phyloP scores from a whole-genome alignment of 176 grass and related monocot genomes.

The Cocos nucifera region DNA sequence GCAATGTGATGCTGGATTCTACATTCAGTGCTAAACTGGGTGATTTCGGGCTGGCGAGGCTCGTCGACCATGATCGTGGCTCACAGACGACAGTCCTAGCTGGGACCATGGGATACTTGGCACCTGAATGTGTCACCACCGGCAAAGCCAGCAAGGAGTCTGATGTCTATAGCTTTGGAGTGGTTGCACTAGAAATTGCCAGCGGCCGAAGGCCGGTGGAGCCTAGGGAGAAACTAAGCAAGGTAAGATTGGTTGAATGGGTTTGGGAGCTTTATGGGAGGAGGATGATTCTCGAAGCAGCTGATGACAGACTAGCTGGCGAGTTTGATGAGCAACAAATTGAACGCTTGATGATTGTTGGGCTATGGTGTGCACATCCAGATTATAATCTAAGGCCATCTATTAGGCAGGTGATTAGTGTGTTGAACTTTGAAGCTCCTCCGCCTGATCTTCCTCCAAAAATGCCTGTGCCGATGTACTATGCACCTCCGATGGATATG shows the following conservation, averaged over 20 bases:
- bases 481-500: slow-evolving; percentile 14
- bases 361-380: slow-evolving; percentile 58
- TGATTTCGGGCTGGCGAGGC: slow-evolving; percentile 58
- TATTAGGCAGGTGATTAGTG: slow-evolving; percentile 27
- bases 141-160: slow-evolving; percentile 70
- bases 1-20: slow-evolving; percentile 71
- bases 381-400: slow-evolving; percentile 28
- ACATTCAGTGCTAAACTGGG: slow-evolving; percentile 57
- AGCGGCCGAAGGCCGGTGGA: slow-evolving; percentile 30
- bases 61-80: slow-evolving; percentile 47
- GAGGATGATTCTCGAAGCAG: slow-evolving; percentile 22
- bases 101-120: slow-evolving; percentile 70
- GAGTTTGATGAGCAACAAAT: slow-evolving; percentile 28
- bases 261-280: slow-evolving; percentile 32
- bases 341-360: slow-evolving; percentile 33
- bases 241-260: slow-evolving; percentile 30
- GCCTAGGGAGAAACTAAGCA: neutral
- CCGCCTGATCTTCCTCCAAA: slow-evolving; percentile 32
- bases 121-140: slow-evolving; percentile 42
- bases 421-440: slow-evolving; percentile 28
- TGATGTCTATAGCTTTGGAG: slow-evolving; percentile 57
- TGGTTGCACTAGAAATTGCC: slow-evolving; percentile 50
- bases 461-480: slow-evolving; percentile 51
- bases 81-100: slow-evolving; percentile 55
- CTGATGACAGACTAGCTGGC: slow-evolving; percentile 14